phyloP scores from a whole-genome alignment of 768 basidiomycete genomes.

The Auriscalpium orientale region DNA sequence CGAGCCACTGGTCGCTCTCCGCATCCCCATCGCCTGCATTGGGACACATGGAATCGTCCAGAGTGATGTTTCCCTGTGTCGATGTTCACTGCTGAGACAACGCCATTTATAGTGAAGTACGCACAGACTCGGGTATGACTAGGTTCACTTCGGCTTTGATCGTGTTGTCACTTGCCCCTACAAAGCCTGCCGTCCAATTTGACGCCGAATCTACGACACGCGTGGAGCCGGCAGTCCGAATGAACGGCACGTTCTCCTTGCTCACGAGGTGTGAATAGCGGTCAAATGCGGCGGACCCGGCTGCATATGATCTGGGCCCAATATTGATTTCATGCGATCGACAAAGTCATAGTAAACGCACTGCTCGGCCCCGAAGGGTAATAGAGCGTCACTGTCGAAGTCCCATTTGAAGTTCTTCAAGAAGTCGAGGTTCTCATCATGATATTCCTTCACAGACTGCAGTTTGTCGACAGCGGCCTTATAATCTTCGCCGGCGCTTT shows the following conservation, averaged over 20 bases:
- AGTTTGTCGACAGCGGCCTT: slow-evolving; percentile 46
- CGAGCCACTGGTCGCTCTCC: slow-evolving; percentile 47
- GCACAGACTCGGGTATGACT: slow-evolving; percentile 48
- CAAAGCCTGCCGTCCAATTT: slow-evolving; percentile 68
- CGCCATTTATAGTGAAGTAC: slow-evolving; percentile 9
- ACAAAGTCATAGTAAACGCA: slow-evolving; percentile 24
- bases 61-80: slow-evolving; percentile 46
- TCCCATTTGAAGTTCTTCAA: slow-evolving; percentile 49
- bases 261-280: slow-evolving; percentile 48
- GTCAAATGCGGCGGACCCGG: slow-evolving; percentile 43
- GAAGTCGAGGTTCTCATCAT: slow-evolving; percentile 46
- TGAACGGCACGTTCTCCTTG: slow-evolving; percentile 40
- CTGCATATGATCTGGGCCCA: slow-evolving; percentile 34
- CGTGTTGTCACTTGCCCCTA: slow-evolving; percentile 37
- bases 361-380: slow-evolving; percentile 64
- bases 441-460: slow-evolving; percentile 35
- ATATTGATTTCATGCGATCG: too few relatives aligned
- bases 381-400: slow-evolving; percentile 49
- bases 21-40: slow-evolving; percentile 38
- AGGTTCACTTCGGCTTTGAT: slow-evolving; percentile 46
- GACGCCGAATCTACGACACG: slow-evolving; percentile 61
- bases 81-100: not conserved
- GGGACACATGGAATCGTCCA: slow-evolving; percentile 61
- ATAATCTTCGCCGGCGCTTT: slow-evolving; percentile 36
- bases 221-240: slow-evolving; percentile 40